These are phyloP conservation scores for Botrytis medusae DNA, from an alignment of 2,329 filamentous ascomycete genomes.

Conservation along the genomic window DNA sequence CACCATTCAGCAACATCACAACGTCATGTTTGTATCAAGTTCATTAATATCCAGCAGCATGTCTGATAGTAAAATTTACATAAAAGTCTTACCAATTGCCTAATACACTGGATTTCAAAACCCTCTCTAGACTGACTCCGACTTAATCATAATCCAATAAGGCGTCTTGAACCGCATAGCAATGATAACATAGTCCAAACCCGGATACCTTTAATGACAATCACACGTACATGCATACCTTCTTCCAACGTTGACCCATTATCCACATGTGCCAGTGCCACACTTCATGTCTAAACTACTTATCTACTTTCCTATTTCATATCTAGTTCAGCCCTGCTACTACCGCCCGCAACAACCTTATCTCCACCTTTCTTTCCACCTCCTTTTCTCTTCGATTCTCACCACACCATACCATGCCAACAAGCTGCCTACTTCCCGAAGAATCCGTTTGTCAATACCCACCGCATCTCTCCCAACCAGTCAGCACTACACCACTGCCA, in stretches of 20 bases:
- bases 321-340: slow-evolving; percentile 11
- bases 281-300: neutral
- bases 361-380: neutral
- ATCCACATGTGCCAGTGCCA: neutral
- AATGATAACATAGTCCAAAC: neutral
- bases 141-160: neutral
- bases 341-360: neutral
- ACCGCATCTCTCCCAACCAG: neutral
- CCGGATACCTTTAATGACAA: neutral
- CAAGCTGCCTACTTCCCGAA: neutral
- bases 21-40: neutral
- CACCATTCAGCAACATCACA: neutral
- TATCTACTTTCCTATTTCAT: neutral
- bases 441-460: neutral
- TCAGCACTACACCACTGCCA: neutral
- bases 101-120: neutral
- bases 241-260: neutral
- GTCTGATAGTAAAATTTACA: neutral
- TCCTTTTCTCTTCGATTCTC: neutral
- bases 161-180: neutral
- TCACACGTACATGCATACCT: neutral
- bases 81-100: neutral
- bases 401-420: neutral
- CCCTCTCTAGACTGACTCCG: neutral
- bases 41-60: neutral